Percentiles rank a stretch among this genome's conserved stretches.
Evolutionary conservation across 2,329 filamentous ascomycete species (phyloP).

Genomic region (Drechslera avenae): DNA sequence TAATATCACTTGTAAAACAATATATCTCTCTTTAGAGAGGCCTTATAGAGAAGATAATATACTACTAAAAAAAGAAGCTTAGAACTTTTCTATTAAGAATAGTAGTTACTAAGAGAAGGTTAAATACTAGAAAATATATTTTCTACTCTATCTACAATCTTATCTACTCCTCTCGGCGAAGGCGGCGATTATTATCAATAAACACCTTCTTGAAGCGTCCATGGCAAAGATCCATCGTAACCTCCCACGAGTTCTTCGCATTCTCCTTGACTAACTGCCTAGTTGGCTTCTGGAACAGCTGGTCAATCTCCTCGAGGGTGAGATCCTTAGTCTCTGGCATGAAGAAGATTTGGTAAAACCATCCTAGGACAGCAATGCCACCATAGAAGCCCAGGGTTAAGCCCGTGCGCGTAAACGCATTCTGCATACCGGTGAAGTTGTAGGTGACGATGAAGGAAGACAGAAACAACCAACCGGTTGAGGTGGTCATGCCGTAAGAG

Average conservation of each 20-base stretch:
- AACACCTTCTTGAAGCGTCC: constrained; percentile 58
- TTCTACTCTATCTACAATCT: too few relatives aligned
- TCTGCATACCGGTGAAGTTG: constrained; percentile 74
- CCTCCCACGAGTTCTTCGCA: constrained; percentile 50
- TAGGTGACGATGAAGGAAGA: constrained; percentile 75
- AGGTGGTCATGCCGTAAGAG: constrained; percentile 74
- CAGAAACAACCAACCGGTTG: constrained; percentile 70
- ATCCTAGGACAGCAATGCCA: constrained; percentile 71
- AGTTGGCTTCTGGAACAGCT: constrained; percentile 68
- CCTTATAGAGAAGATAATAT: too few relatives aligned
- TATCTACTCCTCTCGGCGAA: constrained; percentile 12
- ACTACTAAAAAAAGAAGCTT: too few relatives aligned
- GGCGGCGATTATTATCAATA: constrained; percentile 39
- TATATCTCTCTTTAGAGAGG: too few relatives aligned
- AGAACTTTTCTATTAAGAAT: too few relatives aligned
- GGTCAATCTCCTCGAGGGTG: constrained; percentile 73
- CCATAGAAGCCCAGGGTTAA: constrained; percentile 74
- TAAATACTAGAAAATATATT: too few relatives aligned
- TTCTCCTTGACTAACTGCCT: constrained; percentile 61
- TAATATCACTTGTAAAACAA: too few relatives aligned
- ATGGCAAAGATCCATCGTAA: constrained; percentile 52
- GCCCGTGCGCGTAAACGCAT: constrained; percentile 69
- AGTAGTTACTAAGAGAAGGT: too few relatives aligned
- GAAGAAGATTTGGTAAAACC: constrained; percentile 74
- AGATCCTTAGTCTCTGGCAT: constrained; percentile 76